A percentile compares a stretch with the other conserved stretches of the same genome.
Evolutionary conservation across 2,329 filamentous ascomycete genomes (phyloP).

Genomic region (Xylogone sp.): DNA sequence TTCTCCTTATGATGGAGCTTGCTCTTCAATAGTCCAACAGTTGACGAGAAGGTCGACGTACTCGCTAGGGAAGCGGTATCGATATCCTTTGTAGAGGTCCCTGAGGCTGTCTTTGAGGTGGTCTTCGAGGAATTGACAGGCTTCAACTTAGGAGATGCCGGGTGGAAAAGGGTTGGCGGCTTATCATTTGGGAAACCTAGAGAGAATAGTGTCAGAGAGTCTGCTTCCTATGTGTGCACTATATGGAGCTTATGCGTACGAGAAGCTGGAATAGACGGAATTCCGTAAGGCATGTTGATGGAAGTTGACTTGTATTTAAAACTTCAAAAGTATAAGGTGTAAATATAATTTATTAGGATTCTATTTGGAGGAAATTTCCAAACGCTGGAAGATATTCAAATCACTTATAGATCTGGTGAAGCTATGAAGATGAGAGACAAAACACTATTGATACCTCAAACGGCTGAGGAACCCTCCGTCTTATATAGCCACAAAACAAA

Average conservation of each 20-base stretch:
- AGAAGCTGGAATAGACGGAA: slow-evolving; percentile 10
- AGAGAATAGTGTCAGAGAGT: slow-evolving; percentile 2
- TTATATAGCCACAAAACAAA: too few species aligned
- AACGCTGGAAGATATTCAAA: too few species aligned
- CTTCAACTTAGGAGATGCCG: slow-evolving; percentile 20
- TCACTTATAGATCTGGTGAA: too few species aligned
- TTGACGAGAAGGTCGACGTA: slow-evolving; percentile 21
- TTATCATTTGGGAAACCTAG: slow-evolving; percentile 17
- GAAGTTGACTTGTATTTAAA: too few species aligned
- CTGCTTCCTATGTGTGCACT: background rate
- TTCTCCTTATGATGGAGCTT: slow-evolving; percentile 14
- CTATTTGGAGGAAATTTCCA: too few species aligned
- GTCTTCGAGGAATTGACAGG: slow-evolving; percentile 6
- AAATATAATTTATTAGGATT: too few species aligned
- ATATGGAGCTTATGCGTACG: slow-evolving; percentile 7
- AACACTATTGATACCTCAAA: too few species aligned
- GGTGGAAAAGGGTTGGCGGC: slow-evolving; percentile 17
- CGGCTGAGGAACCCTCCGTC: too few species aligned
- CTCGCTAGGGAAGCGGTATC: slow-evolving; percentile 20
- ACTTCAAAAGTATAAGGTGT: too few species aligned
- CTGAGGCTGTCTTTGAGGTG: background rate
- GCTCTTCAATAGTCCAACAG: slow-evolving; percentile 18
- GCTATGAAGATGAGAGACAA: too few species aligned
- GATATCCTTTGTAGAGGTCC: slow-evolving; percentile 7
- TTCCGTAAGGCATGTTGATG: slow-evolving; percentile 7